Base-by-base conservation (phyloP, 768 basidiomycete genomes). In the Dacryopinax spathularia region DNA sequence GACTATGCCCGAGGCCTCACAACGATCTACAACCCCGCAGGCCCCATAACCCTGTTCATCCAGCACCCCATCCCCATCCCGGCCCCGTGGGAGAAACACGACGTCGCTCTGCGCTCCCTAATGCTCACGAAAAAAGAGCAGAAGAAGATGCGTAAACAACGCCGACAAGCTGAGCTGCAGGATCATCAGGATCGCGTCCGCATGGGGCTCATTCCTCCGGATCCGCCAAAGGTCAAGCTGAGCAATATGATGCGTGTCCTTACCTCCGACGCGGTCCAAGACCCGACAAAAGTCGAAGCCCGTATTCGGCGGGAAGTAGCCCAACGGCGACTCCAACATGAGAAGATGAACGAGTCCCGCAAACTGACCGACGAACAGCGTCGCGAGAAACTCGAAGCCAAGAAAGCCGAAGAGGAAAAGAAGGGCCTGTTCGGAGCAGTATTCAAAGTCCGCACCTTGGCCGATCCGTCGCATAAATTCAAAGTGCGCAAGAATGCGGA, bases 41-140 rank as follows among this genome's bases (percentile, higher is more conserved):
- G 89, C 2, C 88, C 90, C 0, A 87, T 98, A 64, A 90, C 88
- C 18, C 81, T 89, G 36, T 93, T 94, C 69, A 84, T 98, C 60
- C 96, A 98, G 72, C 95, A 98, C 72, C 96, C 96, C 13, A 97
- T 99, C 65, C 91, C 91, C 10, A 93, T 99, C 63, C 91, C 91
- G 56, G 89, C 88, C 2, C 91, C 91, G 12, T 84, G 83, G 20
- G 93, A 95, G 66, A 91, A 91, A 77, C 86, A 83, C 71, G 84
- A 87, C 71, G 78, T 81, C 3, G 80, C 78, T n/a, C 72, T 89
- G 62, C 91, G 94, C 71, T 88, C 91, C 1, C 75, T 97, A 68
- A 96, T 90, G 82, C 74, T 99, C 65, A 99, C 95, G 2, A 89
- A 87, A 76, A 98, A 90, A 85, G 93, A 96, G 69, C 87, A 88